Percentiles rank a stretch among this genome's conserved stretches.
Evolutionary conservation across 176 grass and related monocot species (phyloP).

Genomic region (Alloteropsis semialata): DNA sequence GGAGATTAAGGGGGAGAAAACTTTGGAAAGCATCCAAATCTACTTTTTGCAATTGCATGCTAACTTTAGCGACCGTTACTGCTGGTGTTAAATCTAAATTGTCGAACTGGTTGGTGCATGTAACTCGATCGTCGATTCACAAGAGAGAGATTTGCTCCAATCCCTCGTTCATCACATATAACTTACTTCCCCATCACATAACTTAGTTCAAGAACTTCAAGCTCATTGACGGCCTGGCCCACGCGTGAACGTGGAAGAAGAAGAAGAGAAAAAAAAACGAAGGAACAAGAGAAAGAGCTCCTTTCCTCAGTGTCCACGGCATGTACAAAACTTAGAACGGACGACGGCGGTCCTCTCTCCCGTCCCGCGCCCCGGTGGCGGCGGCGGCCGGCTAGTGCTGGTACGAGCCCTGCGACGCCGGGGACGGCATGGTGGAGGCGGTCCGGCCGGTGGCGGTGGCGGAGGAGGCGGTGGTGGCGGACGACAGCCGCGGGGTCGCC

Average conservation of each 20-base stretch:
- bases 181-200: not conserved
- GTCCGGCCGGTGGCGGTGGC: slow-evolving; percentile 9
- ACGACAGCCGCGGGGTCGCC: slow-evolving; percentile 27
- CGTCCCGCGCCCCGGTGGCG: no score
- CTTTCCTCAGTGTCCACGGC: slow-evolving; percentile 21
- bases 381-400: not conserved
- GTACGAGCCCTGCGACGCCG: slow-evolving; percentile 38
- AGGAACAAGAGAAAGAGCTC: no score
- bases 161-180: not conserved
- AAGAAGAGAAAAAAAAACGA: not conserved
- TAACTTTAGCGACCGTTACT: not conserved
- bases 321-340: slow-evolving; percentile 43
- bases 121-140: no score
- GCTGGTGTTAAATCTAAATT: not conserved
- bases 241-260: not conserved
- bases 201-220: not conserved
- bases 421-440: slow-evolving; percentile 33
- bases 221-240: not conserved
- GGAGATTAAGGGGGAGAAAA: not conserved
- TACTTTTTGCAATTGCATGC: not conserved
- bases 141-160: not conserved
- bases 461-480: slow-evolving; percentile 19
- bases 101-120: not conserved
- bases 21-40: not conserved
- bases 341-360: not conserved